phyloP scores from a whole-genome alignment of 257 asterid species.

The Echites panduratus region DNA sequence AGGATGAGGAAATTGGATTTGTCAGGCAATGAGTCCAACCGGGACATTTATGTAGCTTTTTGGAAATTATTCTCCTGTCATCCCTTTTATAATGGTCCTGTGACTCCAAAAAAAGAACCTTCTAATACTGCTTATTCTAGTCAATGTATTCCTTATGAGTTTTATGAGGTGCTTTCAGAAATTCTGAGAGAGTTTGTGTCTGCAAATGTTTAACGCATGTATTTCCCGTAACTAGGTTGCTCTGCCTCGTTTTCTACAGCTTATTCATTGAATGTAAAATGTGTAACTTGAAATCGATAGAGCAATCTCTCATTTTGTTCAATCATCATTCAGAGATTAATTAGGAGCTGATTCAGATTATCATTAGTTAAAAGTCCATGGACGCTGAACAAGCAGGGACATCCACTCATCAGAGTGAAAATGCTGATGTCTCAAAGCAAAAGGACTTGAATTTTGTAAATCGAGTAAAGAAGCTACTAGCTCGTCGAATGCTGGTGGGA shows the following conservation, averaged over 20 bases:
- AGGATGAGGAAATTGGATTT: not conserved
- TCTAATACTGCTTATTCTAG: not conserved
- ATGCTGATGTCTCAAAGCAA: slow-evolving; percentile 27
- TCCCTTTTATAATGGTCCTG: not conserved
- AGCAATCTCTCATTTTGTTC: not conserved
- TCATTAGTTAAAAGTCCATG: slow-evolving; percentile 8
- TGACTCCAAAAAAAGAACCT: not conserved
- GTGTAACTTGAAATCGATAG: not conserved
- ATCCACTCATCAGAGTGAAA: slow-evolving; percentile 12
- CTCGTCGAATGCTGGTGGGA: slow-evolving; percentile 61
- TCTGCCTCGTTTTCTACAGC: not conserved
- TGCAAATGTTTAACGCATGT: not conserved
- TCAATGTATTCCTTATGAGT: not conserved
- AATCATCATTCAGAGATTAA: not conserved
- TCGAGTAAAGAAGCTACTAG: slow-evolving; percentile 57
- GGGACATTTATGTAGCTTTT: not conserved
- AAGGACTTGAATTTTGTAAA: slow-evolving; percentile 33
- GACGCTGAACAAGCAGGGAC: slow-evolving; percentile 11
- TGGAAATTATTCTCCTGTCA: not conserved
- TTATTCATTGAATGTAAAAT: not conserved
- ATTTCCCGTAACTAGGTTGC: not conserved
- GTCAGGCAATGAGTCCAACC: not conserved
- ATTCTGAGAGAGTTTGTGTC: not conserved
- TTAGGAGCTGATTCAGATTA: not conserved
- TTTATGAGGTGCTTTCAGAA: not conserved